Base-by-base conservation (phyloP, 768 basidiomycete species). In the Mycena rebaudengoi region DNA sequence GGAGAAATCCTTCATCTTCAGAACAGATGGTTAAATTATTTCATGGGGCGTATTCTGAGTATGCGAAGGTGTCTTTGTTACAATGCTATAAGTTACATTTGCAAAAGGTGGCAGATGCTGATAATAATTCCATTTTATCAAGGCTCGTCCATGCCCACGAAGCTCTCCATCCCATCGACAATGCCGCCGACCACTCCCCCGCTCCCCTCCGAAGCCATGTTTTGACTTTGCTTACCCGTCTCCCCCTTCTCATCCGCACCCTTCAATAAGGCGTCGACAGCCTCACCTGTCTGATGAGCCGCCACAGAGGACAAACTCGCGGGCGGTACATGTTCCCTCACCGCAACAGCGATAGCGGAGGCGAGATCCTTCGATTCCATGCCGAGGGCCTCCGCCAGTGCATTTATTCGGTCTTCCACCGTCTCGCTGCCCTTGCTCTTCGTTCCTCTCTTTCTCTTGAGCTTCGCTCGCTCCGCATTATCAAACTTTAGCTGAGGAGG, bases 311-410 rank as follows among this genome's bases (percentile, higher is more conserved):
- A 84, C 51, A 91, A 71, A 35, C 85, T 88, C 7, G 86, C 87
- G 11, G 85, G 83, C 1, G 90, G 88, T 11, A 91, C 84, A 63
- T 87, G 74, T 29, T 86, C 79, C 65, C 82, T 80, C 29, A 89
- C 86, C 0, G 86, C 88, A 48, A 78, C 80, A 0, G 87, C 88
- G 48, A 92, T 86, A 0, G 90, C 91, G 18, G 78, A 80, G 3
- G 91, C 89, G 1, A 92, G 76, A 35, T 89, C 86, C 39, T 78
- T 75, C 16, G 87, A 79, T 0, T 86, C 82, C 69, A 92, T 83
- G 1, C 89, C 91, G 29, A 92, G 77, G 30, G 83, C 86, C 7
- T 77, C 75, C 12, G 91, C 91, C 12, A 92, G 79, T 14, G 81
- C 85, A 51, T 85, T 83, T 55, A 92, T 85, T 33, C 81, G 79